Percentiles rank a stretch among this genome's conserved stretches.
These are phyloP conservation scores for Penicillium canariense DNA, from an alignment of 495 filamentous ascomycete species.

Conservation along the genomic window DNA sequence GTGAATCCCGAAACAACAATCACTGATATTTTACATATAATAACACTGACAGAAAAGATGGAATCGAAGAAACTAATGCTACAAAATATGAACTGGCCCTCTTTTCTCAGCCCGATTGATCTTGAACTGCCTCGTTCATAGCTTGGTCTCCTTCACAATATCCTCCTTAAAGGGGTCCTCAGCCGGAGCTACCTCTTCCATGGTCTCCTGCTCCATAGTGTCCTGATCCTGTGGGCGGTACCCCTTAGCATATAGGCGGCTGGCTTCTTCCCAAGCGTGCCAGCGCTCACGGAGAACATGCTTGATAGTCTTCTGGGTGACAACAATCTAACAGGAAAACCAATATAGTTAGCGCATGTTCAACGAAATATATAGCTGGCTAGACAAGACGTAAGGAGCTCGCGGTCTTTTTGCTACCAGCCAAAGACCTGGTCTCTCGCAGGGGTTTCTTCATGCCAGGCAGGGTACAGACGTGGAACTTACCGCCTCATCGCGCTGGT, in stretches of 20 bases:
- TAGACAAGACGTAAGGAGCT: not conserved
- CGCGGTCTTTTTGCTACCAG: not conserved
- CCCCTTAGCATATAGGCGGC: constrained; percentile 61
- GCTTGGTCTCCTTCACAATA: constrained; percentile 11
- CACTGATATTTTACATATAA: constrained; percentile 20
- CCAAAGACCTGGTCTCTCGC: not conserved
- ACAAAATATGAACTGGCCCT: not conserved
- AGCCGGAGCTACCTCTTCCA: constrained; percentile 7
- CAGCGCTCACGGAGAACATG: constrained; percentile 82
- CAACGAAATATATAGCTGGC: not conserved
- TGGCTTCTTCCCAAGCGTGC: constrained; percentile 87
- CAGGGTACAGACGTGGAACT: constrained; percentile 26
- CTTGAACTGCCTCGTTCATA: constrained; percentile 2
- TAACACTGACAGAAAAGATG: constrained; percentile 4
- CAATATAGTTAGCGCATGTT: not conserved
- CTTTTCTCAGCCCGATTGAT: not conserved
- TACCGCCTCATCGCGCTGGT: constrained; percentile 60
- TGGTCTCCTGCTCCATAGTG: constrained; percentile 10
- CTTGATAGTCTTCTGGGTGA: constrained; percentile 76
- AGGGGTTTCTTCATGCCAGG: not conserved
- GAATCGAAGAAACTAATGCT: constrained; percentile 10
- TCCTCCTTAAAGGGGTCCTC: constrained; percentile 10
- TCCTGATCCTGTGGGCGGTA: constrained; percentile 37
- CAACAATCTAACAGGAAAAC: constrained; percentile 51
- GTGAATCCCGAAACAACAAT: not conserved